These are phyloP conservation scores for Phytophthora multivora DNA, from an alignment of 352 stramenopile species.

Conservation along the genomic window DNA sequence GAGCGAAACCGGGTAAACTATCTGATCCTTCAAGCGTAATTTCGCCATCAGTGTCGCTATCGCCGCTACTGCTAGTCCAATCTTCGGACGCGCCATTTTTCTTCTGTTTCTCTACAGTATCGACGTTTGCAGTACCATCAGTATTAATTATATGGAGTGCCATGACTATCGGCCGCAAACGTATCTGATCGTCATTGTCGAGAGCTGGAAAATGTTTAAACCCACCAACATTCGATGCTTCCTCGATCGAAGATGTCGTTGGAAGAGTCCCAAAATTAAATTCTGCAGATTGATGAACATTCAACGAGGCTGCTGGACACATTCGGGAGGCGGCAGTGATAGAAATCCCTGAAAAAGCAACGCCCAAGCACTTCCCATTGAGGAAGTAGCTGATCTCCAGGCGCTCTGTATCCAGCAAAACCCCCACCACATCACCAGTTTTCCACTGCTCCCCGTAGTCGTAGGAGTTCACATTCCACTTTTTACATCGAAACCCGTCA, in stretches of 20 bases:
- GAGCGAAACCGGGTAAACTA: neutral
- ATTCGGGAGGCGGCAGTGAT: constrained; percentile 54
- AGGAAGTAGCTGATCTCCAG: constrained; percentile 90
- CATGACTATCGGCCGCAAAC: constrained; percentile 45
- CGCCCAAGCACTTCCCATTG: constrained; percentile 90
- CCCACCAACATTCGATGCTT: neutral
- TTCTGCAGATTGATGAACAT: constrained; percentile 73
- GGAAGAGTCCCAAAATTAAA: constrained; percentile 77
- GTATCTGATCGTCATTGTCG: constrained; percentile 47
- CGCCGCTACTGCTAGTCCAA: constrained; percentile 20
- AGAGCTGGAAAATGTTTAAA: constrained; percentile 50
- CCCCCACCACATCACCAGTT: constrained; percentile 83
- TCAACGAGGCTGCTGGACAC: constrained; percentile 86
- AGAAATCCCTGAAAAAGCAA: constrained; percentile 73
- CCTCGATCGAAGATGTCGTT: neutral
- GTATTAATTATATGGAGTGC: constrained; percentile 6
- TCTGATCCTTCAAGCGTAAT: constrained; percentile 12
- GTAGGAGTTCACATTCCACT: constrained; percentile 86
- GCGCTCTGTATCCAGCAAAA: constrained; percentile 85
- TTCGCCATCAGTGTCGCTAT: constrained; percentile 26
- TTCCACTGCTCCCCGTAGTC: constrained; percentile 89
- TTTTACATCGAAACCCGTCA: constrained; percentile 89
- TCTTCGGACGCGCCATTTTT: constrained; percentile 1
- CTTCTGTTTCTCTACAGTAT: neutral
- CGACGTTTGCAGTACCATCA: neutral